phyloP scores from a whole-genome alignment of 2,329 filamentous ascomycete genomes.

The Aaosphaeria pasadenensis region DNA sequence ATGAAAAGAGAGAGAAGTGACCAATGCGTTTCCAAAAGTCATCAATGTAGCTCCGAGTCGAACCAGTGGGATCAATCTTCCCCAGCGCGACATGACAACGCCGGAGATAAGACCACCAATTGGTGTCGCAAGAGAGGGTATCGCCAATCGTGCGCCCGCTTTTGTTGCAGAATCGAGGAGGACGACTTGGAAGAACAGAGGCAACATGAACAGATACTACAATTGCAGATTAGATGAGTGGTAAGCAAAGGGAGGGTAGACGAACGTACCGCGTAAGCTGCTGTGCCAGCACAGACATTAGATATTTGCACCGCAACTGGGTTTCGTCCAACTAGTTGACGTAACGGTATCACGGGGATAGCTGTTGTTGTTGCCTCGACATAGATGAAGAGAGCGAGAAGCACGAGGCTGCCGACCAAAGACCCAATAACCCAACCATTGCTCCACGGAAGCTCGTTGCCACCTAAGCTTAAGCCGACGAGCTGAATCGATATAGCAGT shows the following conservation, averaged over 20 bases:
- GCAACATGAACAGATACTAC: constrained; percentile 47
- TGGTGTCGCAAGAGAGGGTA: constrained; percentile 46
- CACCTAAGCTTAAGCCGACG: constrained; percentile 44
- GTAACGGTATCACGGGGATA: constrained; percentile 44
- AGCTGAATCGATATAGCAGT: constrained; percentile 56
- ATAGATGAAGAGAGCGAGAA: constrained; percentile 37
- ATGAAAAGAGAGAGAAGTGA: constrained; percentile 40
- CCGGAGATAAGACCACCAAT: constrained; percentile 45
- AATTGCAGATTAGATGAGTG: neutral
- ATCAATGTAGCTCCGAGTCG: constrained; percentile 42
- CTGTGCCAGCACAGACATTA: constrained; percentile 60
- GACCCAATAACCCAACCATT: constrained; percentile 41
- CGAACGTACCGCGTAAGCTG: constrained; percentile 58
- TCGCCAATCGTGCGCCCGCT: constrained; percentile 43
- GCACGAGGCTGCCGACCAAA: constrained; percentile 35
- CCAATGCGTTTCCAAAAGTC: constrained; percentile 43
- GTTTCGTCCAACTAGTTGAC: constrained; percentile 55
- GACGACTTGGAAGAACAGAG: constrained; percentile 63
- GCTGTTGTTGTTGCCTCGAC: constrained; percentile 43
- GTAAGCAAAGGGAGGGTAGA: neutral
- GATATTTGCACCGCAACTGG: constrained; percentile 56
- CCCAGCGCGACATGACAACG: constrained; percentile 49
- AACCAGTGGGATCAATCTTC: constrained; percentile 41
- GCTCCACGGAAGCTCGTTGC: constrained; percentile 46
- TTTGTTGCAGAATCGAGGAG: constrained; percentile 54